Evolutionary conservation across 2,329 filamentous ascomycete species (phyloP), one percentile per base, ranked within the genome.

Genomic region (Ascochyta clinopodiicola): DNA sequence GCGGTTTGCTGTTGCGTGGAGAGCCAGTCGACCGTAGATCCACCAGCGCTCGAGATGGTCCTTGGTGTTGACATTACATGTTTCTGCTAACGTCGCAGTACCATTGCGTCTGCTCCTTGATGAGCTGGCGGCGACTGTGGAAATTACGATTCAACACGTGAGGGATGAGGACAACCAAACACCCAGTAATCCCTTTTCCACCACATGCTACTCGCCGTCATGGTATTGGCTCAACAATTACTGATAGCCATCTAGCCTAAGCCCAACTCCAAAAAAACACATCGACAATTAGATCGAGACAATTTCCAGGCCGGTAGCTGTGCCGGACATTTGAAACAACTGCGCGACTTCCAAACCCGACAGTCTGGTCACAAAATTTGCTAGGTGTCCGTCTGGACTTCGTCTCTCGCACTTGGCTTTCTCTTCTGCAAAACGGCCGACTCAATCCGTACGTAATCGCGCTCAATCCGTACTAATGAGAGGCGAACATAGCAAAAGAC

Each of bases 321-420:
- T 46, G 17, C 42, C 31, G 42, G 42, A 39, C 15, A 37, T 46
- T 43, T 51, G 52, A 56, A 43, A 47, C 52, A 17, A 36, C n/a
- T 12, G 27, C 21, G 13, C 39, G 24, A 42, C 34, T 12, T 36
- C 40, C 46, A 21, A 21, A 21, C 37, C 32, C 31, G 37, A 25
- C 21, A 32, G n/a, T 17, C 32, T 22, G 24, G 35, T 37, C 22
- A 15, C 31, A 47, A 42, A 35, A 12, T 32, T n/a, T 37, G 8
- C 15, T 37, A 29, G 21, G 42, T 38, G 13, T 24, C 25, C 24
- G 43, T 42, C 42, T 47, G 8, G 19, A 27, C 40, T 35, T 25
- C 9, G 7, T 36, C 9, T 44, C 8, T 43, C 38, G 24, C 42
- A 36, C 17, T 42, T 22, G 5, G 38, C 36, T 15, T 10, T 22